phyloP scores from a whole-genome alignment of 1,139 yeast genomes.

The Taiozyma sp. region DNA sequence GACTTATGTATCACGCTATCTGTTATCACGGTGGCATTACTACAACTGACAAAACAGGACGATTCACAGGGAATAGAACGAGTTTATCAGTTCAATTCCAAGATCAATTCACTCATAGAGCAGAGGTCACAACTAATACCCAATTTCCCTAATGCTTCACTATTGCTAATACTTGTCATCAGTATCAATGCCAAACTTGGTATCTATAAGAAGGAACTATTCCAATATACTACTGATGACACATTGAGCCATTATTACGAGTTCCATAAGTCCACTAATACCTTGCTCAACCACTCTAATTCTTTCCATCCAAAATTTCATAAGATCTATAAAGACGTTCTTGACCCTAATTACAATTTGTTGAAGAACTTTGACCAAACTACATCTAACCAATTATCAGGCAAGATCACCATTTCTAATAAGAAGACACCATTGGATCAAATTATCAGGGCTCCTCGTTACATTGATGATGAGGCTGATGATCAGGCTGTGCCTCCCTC shows the following conservation, averaged over 20 bases:
- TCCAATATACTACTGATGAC: not conserved
- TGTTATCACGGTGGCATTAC: not conserved
- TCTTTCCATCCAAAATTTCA: conserved; percentile 8
- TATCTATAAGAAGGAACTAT: not conserved
- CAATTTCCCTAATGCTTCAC: conserved; percentile 1
- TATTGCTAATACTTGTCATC: conserved; percentile 1
- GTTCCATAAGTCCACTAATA: conserved; percentile 9
- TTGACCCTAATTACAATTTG: conserved; percentile 16
- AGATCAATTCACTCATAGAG: not conserved
- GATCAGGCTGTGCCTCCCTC: conserved; percentile 21
- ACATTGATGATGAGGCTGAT: conserved; percentile 9
- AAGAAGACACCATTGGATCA: conserved; percentile 19
- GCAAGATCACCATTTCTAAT: conserved; percentile 6
- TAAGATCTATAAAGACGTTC: conserved; percentile 16
- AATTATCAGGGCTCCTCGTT: conserved; percentile 19
- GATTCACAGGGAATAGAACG: not conserved
- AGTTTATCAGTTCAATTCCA: not conserved
- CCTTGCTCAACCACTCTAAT: conserved; percentile 10
- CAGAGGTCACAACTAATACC: not conserved
- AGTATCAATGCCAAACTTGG: conserved; percentile 5
- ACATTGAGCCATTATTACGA: conserved; percentile 7
- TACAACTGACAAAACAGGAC: not conserved
- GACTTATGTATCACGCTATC: not conserved
- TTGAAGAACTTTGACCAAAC: not conserved
- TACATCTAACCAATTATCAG: not conserved